Conservation (phyloP, 2,329 filamentous ascomycete genomes). For the Neofusicoccum sp. region DNA sequence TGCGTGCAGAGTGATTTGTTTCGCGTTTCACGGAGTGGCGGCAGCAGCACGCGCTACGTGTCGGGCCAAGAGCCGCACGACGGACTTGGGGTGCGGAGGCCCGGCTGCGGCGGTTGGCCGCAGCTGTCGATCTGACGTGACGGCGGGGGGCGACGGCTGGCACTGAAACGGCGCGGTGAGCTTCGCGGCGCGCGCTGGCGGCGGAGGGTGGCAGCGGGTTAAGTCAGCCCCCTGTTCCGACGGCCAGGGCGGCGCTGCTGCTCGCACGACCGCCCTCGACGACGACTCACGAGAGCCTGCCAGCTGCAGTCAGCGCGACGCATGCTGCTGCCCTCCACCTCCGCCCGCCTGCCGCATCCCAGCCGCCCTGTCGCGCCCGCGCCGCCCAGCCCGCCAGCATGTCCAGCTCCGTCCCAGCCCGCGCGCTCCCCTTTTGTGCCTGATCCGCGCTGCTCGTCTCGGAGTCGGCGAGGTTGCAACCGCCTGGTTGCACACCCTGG, state of each 20-base stretch:
- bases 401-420: not conserved
- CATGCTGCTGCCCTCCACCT: conserved; percentile 1
- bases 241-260: not conserved
- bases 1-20: conserved; percentile 10
- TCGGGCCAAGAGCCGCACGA: conserved; percentile 11
- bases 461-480: conserved; percentile 12
- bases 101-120: not conserved
- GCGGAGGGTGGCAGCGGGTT: not conserved
- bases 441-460: conserved; percentile 14
- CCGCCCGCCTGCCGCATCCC: not conserved
- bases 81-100: conserved; percentile 1
- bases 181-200: not conserved
- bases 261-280: conserved; percentile 7
- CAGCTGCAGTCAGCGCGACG: conserved; percentile 16
- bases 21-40: conserved; percentile 12
- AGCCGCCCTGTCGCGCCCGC: conserved; percentile 1
- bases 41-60: conserved; percentile 4
- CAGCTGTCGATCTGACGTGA: conserved; percentile 1
- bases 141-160: not conserved
- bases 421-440: conserved; percentile 18
- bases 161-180: conserved; percentile 9
- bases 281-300: conserved; percentile 18
- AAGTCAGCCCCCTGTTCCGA: not conserved
- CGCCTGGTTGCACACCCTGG: conserved; percentile 16
- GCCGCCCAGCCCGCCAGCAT: conserved; percentile 12